phyloP scores from a whole-genome alignment of 2,329 filamentous ascomycete species.

The Madurella fahalii region DNA sequence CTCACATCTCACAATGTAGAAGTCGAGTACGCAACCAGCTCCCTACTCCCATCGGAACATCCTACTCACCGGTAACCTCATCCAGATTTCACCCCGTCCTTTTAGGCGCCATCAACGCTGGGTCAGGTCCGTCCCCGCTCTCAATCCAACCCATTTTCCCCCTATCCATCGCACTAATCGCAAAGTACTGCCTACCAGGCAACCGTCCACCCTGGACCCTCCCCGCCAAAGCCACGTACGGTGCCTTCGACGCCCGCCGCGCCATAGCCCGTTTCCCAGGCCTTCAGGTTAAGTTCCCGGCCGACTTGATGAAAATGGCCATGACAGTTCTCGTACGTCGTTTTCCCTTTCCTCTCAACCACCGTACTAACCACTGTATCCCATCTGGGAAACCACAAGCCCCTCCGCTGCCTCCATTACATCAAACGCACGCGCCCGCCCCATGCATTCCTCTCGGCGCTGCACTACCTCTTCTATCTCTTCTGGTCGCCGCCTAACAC shows the following conservation, averaged over 20 bases:
- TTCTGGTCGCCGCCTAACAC: conserved; percentile 60
- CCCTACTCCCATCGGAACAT: too few relatives aligned
- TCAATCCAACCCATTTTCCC: background rate
- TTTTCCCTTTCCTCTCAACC: too few relatives aligned
- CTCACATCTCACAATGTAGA: conserved; percentile 57
- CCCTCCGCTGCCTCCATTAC: conserved; percentile 62
- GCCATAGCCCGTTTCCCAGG: conserved; percentile 38
- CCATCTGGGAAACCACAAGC: conserved; percentile 27
- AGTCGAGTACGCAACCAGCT: conserved; percentile 54
- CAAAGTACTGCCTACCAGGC: conserved; percentile 37
- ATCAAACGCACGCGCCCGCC: conserved; percentile 56
- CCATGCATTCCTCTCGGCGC: conserved; percentile 48
- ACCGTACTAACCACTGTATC: background rate
- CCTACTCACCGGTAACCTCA: background rate
- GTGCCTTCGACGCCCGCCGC: conserved; percentile 39
- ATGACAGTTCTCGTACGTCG: conserved; percentile 39
- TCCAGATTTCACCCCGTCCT: conserved; percentile 67
- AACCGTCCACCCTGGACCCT: conserved; percentile 73
- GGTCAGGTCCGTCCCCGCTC: conserved; percentile 42
- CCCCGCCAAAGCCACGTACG: conserved; percentile 62
- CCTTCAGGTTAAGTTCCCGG: conserved; percentile 35
- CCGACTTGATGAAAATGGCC: conserved; percentile 41
- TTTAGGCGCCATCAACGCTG: conserved; percentile 62
- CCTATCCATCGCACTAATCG: too few relatives aligned
- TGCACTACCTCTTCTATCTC: conserved; percentile 52